Base-by-base conservation (phyloP, 2,329 filamentous ascomycete species). In the Venturia aucupariae region DNA sequence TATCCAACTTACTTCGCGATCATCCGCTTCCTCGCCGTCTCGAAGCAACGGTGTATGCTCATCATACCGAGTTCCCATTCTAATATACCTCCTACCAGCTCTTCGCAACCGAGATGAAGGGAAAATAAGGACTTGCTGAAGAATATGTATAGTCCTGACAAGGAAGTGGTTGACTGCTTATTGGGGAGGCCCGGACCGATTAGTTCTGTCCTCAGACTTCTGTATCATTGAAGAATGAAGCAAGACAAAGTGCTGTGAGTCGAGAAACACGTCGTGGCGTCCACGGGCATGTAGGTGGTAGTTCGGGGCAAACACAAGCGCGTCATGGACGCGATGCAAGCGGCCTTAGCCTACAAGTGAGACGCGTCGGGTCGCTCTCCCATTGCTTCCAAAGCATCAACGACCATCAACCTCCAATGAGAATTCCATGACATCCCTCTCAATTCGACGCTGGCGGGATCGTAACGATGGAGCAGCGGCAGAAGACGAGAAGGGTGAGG, bases 41-140 rank as follows among this genome's bases (percentile, higher is more conserved):
- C 71, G 71, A 24, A 80, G 69, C 48, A 80, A 68, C 27, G 77
- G 77, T 60, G 75, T 70, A 62, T 72, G 73, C 68, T 80, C 77
- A 65, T 73, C 68, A 41, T 68, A 48, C 1, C 51, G 51, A n/a
- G 51, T 35, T 32, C 51, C 51, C 51, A 55, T 55, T 4, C 2
- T 35, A 30, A n/a, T 6, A 13, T 35, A n/a, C n/a, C n/a, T n/a
- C n/a, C n/a, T n/a, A n/a, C 4, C 13, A 55, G 13, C 4, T 3
- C 10, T 15, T 4, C 11, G 19, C n/a, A n/a, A 24, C 11, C 19
- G 27, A 55, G 10, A 55, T 51, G 46, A 51, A 30, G 15, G 27
- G 27, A 30, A 5, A 22, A 51, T 22, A 13, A n/a, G n/a, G 6
- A 13, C 7, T 15, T 41, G 32, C 4, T 35, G 32, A 4, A 35